Conservation (phyloP, 495 filamentous ascomycete genomes). For the Astrocystis sublimbata region DNA sequence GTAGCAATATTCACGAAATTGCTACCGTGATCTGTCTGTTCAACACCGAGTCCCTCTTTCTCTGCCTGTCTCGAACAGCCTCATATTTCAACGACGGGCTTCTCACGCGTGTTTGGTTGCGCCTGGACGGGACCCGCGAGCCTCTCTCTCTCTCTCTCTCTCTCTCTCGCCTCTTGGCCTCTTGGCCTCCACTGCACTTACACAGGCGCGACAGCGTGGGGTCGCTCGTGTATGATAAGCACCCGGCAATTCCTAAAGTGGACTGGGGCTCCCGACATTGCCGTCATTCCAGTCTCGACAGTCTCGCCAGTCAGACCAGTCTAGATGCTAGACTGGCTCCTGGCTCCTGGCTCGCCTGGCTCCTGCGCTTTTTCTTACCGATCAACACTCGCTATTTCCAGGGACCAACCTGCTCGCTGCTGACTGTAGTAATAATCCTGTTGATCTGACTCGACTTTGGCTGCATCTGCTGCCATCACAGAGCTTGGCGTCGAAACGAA, state of each 20-base stretch:
- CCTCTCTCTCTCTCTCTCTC: background rate
- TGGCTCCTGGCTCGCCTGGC: too few species aligned
- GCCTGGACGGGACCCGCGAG: too few species aligned
- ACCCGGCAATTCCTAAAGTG: background rate
- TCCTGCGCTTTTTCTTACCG: too few species aligned
- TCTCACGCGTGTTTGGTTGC: too few species aligned
- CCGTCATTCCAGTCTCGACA: constrained; percentile 5
- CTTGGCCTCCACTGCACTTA: too few species aligned
- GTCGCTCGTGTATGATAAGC: constrained; percentile 1
- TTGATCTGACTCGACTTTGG: background rate
- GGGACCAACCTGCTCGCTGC: background rate
- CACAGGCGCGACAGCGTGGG: too few species aligned
- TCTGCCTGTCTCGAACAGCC: background rate
- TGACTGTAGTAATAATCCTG: background rate
- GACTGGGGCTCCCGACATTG: constrained; percentile 5
- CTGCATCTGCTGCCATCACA: background rate
- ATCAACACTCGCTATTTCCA: background rate
- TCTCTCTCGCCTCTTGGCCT: background rate
- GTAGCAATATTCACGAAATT: background rate
- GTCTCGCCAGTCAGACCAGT: constrained; percentile 3
- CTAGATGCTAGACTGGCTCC: too few species aligned
- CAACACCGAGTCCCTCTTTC: background rate
- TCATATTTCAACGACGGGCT: too few species aligned
- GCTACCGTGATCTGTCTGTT: too few species aligned
- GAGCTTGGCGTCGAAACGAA: too few species aligned